Base-by-base conservation (phyloP, 2,329 filamentous ascomycete species). In the Plectosphaerella plurivora region DNA sequence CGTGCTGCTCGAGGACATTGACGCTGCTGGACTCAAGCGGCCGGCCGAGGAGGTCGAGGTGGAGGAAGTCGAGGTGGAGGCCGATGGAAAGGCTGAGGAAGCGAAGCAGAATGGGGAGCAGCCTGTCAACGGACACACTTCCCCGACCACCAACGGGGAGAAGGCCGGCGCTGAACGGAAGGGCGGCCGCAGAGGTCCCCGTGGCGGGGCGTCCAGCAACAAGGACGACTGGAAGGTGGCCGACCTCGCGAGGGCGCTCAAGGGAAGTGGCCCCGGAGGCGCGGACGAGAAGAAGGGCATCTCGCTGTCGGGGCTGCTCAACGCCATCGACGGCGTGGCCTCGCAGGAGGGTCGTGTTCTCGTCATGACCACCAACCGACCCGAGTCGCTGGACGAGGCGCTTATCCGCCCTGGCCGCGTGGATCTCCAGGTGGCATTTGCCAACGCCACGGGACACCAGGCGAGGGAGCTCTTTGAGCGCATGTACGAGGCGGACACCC, bases 291-390 rank as follows among this genome's bases (percentile, higher is more conserved):
- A 71, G 55, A 68, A 70, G 54, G 68, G 78, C n/a, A 89, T 92
- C 58, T 89, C 87, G 1, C 77, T 94, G 2, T 89, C 88, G 0
- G 89, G 89, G 1, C 77, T 95, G 1, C 78, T 95, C 49, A 95
- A 95, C 67, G 87, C 87, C 53, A 90, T 95, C 54, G 89, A 95
- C 61, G 88, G 90, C 51, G 88, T 91, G 1, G 87, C 87, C 1
- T 88, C 84, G 3, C 87, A 89, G 60, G 89, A 93, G 69, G 89
- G 88, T 24, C 81, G 88, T 45, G 81, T 93, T 12, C 78, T 93
- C 16, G 85, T 93, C 70, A 91, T 92, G 86, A 92, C 89, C 0
- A 91, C 87, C 33, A 94, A 93, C 68, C 80, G 83, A 54, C 86
- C 86, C 3, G 84, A 92, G 60, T 76, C 81, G 14, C 79, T 93